Base-by-base conservation (phyloP, 495 filamentous ascomycete genomes). In the Hyaloscypha hepaticicola region DNA sequence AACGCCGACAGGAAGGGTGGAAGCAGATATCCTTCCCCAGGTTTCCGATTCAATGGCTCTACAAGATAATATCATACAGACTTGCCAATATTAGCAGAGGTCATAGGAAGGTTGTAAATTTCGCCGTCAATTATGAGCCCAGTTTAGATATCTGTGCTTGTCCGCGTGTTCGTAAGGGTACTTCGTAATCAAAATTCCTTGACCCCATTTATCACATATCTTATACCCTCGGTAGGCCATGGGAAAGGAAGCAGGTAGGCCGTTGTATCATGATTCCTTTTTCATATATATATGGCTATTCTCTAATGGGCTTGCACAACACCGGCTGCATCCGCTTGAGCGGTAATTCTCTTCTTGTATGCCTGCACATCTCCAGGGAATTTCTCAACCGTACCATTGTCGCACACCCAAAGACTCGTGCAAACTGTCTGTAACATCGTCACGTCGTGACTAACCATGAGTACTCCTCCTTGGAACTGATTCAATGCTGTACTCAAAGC, bases 401-500 rank as follows among this genome's bases (percentile, higher is more conserved):
- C 95, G 72, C 95, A 99, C 61, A 99, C 94, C 95, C 95, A 99
- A 69, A 99, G 77, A 72, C 86, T 93, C 31, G 80, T 92, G 75
- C 95, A 99, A 21, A 99, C 95, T 64, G 88, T 96, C 80, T 95
- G 92, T 72, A 98, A 75, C 94, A 98, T 98, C 0, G 96, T 98
- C 38, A 99, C 96, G 75, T 99, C 95, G 87, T 99, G 95, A 63
- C 90, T 95, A 48, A 99, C 95, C 93, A 99, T 98, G 59, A 99
- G 80, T 66, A 98, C 93, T 68, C 95, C 95, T 50, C 95, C 95
- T 77, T 96, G 83, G 76, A 98, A 99, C 64, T 87, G 84, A 68
- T 85, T 82, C 55, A 99, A 82, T 26, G 96, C 95, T 45, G 87
- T 84, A 0, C 89, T 85, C 19, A 99, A 77, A 12, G 96, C 95